Conservation (phyloP, 2,329 filamentous ascomycete genomes). For the Didymella sp. region DNA sequence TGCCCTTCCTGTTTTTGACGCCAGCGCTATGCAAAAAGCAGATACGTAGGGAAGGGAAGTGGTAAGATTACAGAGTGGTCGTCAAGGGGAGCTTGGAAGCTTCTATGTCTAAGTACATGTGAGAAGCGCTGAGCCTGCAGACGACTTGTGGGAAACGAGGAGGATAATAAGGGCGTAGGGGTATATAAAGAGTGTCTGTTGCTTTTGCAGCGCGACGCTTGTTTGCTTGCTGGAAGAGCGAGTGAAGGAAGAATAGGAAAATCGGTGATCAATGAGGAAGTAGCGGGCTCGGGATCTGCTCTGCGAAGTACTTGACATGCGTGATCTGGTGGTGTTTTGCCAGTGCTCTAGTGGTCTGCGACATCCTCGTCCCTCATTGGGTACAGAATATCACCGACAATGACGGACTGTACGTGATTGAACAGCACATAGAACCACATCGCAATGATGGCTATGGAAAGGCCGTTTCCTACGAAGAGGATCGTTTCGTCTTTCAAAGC, state of each 20-base stretch:
- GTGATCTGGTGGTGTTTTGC: slow-evolving; percentile 5
- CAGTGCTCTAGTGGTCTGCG: slow-evolving; percentile 39
- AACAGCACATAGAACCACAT: slow-evolving; percentile 64
- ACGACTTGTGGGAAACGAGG: slow-evolving; percentile 21
- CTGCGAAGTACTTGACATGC: slow-evolving; percentile 1
- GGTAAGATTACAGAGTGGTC: slow-evolving; percentile 24
- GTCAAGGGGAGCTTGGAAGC: slow-evolving; percentile 7
- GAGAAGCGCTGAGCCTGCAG: slow-evolving; percentile 30
- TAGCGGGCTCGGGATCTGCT: not conserved
- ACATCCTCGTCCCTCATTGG: slow-evolving; percentile 66
- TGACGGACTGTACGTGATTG: slow-evolving; percentile 60
- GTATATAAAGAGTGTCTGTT: slow-evolving; percentile 32
- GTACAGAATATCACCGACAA: slow-evolving; percentile 62
- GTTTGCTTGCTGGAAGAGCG: slow-evolving; percentile 23
- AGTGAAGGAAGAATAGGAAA: slow-evolving; percentile 9
- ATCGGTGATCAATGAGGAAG: not conserved
- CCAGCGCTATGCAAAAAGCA: slow-evolving; percentile 36
- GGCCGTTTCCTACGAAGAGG: slow-evolving; percentile 51
- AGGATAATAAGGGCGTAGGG: slow-evolving; percentile 7
- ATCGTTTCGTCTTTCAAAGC: slow-evolving; percentile 46
- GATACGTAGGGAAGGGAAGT: slow-evolving; percentile 19
- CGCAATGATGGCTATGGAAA: slow-evolving; percentile 60
- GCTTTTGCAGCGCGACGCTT: slow-evolving; percentile 21
- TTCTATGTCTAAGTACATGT: slow-evolving; percentile 23
- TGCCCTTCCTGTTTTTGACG: slow-evolving; percentile 31